Evolutionary conservation across 176 grass and related monocot species (phyloP).

Genomic region (Carex myosuroides): DNA sequence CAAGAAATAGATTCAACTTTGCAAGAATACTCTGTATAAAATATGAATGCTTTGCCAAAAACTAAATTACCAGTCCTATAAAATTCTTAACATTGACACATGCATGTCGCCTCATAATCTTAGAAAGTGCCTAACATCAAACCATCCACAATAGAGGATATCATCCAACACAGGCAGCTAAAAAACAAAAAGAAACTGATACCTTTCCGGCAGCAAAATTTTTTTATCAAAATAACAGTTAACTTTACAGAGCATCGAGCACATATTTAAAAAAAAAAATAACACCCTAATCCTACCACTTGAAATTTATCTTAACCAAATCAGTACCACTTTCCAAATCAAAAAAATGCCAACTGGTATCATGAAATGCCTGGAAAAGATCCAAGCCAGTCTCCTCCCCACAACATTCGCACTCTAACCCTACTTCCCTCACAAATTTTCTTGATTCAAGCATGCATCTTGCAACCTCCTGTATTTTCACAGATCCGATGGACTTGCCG

Average conservation of each 20-base stretch:
- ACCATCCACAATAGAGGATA: no score
- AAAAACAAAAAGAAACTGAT: no score
- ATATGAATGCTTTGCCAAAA: no score
- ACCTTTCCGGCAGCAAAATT: no score
- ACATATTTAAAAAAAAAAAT: not conserved
- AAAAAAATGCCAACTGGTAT: slow-evolving; percentile 97
- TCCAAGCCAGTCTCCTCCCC: slow-evolving; percentile 33
- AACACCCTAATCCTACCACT: not conserved
- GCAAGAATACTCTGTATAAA: no score
- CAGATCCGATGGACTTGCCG: slow-evolving; percentile 13
- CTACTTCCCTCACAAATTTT: slow-evolving; percentile 49
- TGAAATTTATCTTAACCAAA: slow-evolving; percentile 18
- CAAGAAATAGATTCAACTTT: no score
- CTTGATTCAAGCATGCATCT: slow-evolving; percentile 31
- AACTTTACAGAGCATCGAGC: not conserved
- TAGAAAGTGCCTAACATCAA: no score
- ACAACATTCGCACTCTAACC: slow-evolving; percentile 20
- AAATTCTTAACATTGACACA: no score
- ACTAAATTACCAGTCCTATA: no score
- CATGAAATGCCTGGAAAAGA: slow-evolving; percentile 50
- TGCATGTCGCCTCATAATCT: no score
- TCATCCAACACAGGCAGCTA: no score
- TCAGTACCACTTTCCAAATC: slow-evolving; percentile 26
- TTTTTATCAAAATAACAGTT: not conserved
- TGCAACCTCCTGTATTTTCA: slow-evolving; percentile 26